Percentiles rank a stretch among this genome's conserved stretches.
These are phyloP conservation scores for Hypsizygus ulmarius DNA, from an alignment of 1,284 basidiomycete species.

Conservation along the genomic window DNA sequence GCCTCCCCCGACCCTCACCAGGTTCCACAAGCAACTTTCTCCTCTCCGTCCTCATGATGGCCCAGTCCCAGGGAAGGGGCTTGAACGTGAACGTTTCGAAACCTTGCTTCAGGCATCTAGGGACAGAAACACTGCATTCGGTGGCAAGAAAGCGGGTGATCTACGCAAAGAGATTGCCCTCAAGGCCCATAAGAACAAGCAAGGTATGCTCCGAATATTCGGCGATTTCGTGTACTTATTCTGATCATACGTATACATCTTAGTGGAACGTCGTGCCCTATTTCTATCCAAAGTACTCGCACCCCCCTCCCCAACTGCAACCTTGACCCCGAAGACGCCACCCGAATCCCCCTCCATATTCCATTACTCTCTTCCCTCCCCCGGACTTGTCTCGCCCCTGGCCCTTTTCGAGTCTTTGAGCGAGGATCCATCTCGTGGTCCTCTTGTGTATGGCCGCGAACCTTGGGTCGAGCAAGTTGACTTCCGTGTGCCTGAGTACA, in stretches of 20 bases:
- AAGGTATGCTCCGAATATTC: slow-evolving; percentile 45
- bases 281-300: slow-evolving; percentile 73
- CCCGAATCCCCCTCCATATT: slow-evolving; percentile 69
- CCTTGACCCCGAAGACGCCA: slow-evolving; percentile 58
- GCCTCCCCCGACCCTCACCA: slow-evolving; percentile 49
- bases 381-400: slow-evolving; percentile 61
- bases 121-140: slow-evolving; percentile 46
- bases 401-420: slow-evolving; percentile 55
- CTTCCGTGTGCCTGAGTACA: slow-evolving; percentile 43
- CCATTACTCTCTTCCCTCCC: slow-evolving; percentile 67
- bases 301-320: slow-evolving; percentile 59
- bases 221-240: slow-evolving; percentile 9
- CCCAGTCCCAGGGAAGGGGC: slow-evolving; percentile 44
- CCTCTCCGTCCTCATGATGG: slow-evolving; percentile 47
- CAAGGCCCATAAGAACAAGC: slow-evolving; percentile 71
- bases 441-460: slow-evolving; percentile 27
- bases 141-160: slow-evolving; percentile 50
- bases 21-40: slow-evolving; percentile 44
- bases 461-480: slow-evolving; percentile 69
- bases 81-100: slow-evolving; percentile 62
- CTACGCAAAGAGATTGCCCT: slow-evolving; percentile 72
- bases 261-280: slow-evolving; percentile 70
- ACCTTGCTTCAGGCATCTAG: slow-evolving; percentile 56
- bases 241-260: slow-evolving; percentile 5
- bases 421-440: slow-evolving; percentile 29